Base-by-base conservation (phyloP, 768 basidiomycete genomes). In the Kwoniella pini region DNA sequence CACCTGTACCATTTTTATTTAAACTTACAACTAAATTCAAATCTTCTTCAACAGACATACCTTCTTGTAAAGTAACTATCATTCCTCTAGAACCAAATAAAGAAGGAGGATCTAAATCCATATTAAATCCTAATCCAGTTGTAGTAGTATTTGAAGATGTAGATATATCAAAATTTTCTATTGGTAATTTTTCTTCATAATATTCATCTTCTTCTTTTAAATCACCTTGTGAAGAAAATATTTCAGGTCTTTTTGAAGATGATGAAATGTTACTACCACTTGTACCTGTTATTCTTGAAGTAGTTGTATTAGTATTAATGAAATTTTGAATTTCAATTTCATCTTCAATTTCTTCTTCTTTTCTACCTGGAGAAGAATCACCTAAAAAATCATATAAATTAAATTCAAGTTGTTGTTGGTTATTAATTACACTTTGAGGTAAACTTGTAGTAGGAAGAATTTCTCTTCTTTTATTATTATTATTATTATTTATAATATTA, bases 351-450 rank as follows among this genome's bases (percentile, higher is more conserved):
- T 7, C 7, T 36, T 36, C 33, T 7, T 36, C 7, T 36, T 36
- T 15, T 36, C 15, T n/a, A n/a, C n/a, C 33, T 36, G 7, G 33
- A 15, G 49, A 7, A 1, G 22, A 39, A 3, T 54, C 40, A 17
- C 53, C 53, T 9, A 54, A 19, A 28, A 54, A 54, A 13, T 43
- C 53, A 43, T 19, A 12, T 30, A 58, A 24, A n/a, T 58, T 38
- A 21, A 58, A 30, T 22, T 54, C 40, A 42, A 17, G 40, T 19
- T 7, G 40, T 19, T n/a, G n/a, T n/a, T n/a, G n/a, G n/a, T n/a
- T n/a, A 13, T 6, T 19, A 10, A 42, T 19, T 42, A 19, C 40
- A 19, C 40, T 19, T 6, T 42, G 40, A 13, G 40, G 40, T 42
- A 42, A 9, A 42, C 40, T 17, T 42, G 40, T 9, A 13, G 40